Evolutionary conservation across 208 protist species (phyloP).

Genomic region (Trypanosoma lewisi): DNA sequence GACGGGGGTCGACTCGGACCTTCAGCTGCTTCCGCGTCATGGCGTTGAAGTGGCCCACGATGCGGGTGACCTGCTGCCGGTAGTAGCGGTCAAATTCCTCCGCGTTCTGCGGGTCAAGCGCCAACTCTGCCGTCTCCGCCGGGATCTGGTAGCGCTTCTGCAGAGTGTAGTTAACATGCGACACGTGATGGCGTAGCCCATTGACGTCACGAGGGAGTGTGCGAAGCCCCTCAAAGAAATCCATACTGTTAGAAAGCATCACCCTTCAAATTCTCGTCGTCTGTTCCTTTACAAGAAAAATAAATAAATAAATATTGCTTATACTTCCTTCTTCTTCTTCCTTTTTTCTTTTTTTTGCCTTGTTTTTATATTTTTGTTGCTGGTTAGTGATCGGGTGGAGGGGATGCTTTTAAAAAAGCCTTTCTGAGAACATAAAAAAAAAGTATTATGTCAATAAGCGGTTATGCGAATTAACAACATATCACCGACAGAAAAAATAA

Average conservation of each 20-base stretch:
- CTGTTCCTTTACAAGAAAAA: too few species aligned
- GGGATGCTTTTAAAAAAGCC: slow-evolving; percentile 20
- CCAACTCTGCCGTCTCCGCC: slow-evolving; percentile 58
- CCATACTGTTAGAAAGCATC: slow-evolving; percentile 26
- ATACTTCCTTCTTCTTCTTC: too few species aligned
- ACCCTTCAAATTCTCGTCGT: too few species aligned
- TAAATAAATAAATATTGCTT: too few species aligned
- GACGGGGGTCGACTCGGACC: slow-evolving; percentile 62
- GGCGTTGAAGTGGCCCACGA: slow-evolving; percentile 58
- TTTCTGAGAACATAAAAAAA: slow-evolving; percentile 1
- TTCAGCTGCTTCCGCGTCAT: slow-evolving; percentile 48
- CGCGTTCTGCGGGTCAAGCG: slow-evolving; percentile 52
- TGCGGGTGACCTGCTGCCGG: slow-evolving; percentile 53
- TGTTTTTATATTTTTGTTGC: slow-evolving; percentile 16
- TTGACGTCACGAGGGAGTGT: slow-evolving; percentile 52
- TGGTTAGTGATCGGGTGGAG: background rate
- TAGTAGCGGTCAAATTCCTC: slow-evolving; percentile 73
- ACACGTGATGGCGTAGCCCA: slow-evolving; percentile 58
- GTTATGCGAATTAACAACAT: too few species aligned
- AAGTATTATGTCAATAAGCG: too few species aligned
- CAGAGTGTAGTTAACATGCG: slow-evolving; percentile 69
- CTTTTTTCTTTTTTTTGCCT: slow-evolving; percentile 9
- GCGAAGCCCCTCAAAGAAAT: slow-evolving; percentile 76
- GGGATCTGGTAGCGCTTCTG: slow-evolving; percentile 67
- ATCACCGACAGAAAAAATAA: background rate